A percentile compares a stretch with the other conserved stretches of the same genome.
These are phyloP conservation scores for Yamadazyma sp. DNA, from an alignment of 1,139 yeast genomes.

Conservation along the genomic window DNA sequence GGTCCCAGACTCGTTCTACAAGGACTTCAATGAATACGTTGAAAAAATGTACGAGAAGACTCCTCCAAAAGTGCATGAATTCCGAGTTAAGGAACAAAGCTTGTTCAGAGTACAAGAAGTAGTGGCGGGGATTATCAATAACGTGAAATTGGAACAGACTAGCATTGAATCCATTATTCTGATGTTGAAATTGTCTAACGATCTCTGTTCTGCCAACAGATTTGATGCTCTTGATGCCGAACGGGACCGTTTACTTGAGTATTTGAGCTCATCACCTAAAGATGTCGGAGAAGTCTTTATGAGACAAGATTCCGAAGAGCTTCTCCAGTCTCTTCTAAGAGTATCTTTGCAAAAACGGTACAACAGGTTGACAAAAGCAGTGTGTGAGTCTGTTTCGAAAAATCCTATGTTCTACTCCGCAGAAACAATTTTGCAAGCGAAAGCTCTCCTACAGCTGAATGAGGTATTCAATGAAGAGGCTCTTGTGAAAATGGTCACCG, in stretches of 20 bases:
- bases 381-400: slow-evolving; percentile 6
- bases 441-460: slow-evolving; percentile 1
- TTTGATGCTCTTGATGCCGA: background rate
- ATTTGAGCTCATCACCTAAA: slow-evolving; percentile 3
- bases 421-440: slow-evolving; percentile 13
- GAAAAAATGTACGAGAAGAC: slow-evolving; percentile 28
- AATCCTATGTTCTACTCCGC: slow-evolving; percentile 11
- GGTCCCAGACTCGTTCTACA: slow-evolving; percentile 23
- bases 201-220: slow-evolving; percentile 21
- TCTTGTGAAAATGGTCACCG: background rate
- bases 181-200: slow-evolving; percentile 24
- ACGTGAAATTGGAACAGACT: background rate
- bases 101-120: slow-evolving; percentile 29
- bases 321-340: slow-evolving; percentile 7
- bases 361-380: background rate
- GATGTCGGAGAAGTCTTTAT: slow-evolving; percentile 6
- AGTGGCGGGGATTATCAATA: slow-evolving; percentile 4
- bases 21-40: slow-evolving; percentile 23
- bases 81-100: slow-evolving; percentile 29
- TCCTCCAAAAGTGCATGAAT: slow-evolving; percentile 39
- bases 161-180: slow-evolving; percentile 13
- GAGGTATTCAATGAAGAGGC: slow-evolving; percentile 3
- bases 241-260: slow-evolving; percentile 1
- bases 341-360: slow-evolving; percentile 1
- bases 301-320: slow-evolving; percentile 11